Base-by-base conservation (phyloP, 2,329 filamentous ascomycete species). In the Xylaria hypoxylon region DNA sequence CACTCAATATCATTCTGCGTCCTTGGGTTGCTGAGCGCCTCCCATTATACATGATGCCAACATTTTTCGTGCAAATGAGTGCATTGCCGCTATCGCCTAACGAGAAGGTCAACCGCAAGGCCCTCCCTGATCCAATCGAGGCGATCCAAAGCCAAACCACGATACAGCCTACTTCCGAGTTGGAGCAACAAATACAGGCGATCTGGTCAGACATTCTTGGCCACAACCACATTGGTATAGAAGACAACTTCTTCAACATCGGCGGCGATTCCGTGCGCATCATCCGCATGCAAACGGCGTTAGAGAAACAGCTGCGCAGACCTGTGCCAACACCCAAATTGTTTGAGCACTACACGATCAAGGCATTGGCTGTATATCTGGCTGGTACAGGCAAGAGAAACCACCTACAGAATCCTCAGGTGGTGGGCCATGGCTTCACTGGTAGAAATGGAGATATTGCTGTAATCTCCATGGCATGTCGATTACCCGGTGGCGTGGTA, bases 401-500 rank as follows among this genome's bases (percentile, higher is more conserved):
- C 33, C 52, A 17, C 1, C 6, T 35, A 17, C 40, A 45, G 13
- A 47, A 24, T n/a, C 31, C 22, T 35, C 11, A 19, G 13, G n/a
- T 2, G 3, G 10, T 19, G 4, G 19, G 33, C 2, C 19, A 33
- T 44, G 11, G n/a, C 31, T n/a, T 44, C 31, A n/a, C 35, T 35
- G 59, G 35, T 38, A 19, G 31, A 26, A 35, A 62, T 26, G 69
- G 68, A 53, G 64, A 70, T 48, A 76, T 78, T 19, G 76, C 76
- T 24, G 70, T 78, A n/a, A 53, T 78, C 5, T 72, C 72, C 22
- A 76, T 76, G 72, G 76, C 74, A 56, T 80, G 78, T 59, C 73
- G 78, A 17, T 75, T 80, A 31, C 77, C 79, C 6, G 78, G 78
- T n/a, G 71, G 52, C 5, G 69, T 75, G 15, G 59, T 22, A n/a